These are phyloP conservation scores for Lolium perenne DNA, from an alignment of 176 grass and related monocot species.

Conservation along the genomic window DNA sequence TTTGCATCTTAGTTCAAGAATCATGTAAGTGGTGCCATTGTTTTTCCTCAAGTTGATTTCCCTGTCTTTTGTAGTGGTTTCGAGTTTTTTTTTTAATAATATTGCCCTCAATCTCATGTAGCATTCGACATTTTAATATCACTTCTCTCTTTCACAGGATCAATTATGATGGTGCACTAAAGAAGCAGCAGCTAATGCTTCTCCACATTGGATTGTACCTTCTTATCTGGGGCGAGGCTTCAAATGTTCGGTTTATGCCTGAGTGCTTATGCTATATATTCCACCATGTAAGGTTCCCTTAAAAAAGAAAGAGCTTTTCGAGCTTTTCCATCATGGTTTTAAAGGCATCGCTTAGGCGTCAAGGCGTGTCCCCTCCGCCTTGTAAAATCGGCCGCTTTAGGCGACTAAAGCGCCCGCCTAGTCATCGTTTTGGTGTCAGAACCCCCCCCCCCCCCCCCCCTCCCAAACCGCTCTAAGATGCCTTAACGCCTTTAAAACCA, in stretches of 20 bases:
- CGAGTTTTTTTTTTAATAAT: neutral
- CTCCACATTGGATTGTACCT: constrained; percentile 80
- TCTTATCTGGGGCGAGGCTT: constrained; percentile 87
- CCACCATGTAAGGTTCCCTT: constrained; percentile 56
- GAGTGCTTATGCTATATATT: constrained; percentile 86
- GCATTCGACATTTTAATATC: constrained; percentile 12
- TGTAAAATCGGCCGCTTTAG: no score
- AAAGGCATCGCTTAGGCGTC: no score
- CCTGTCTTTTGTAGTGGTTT: constrained; percentile 24
- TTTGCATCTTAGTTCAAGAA: constrained; percentile 56
- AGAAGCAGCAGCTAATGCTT: constrained; percentile 57
- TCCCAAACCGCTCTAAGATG: no score
- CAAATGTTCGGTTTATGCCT: constrained; percentile 84
- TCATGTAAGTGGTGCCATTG: constrained; percentile 42
- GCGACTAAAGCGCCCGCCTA: no score
- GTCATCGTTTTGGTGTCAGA: no score
- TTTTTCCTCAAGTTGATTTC: neutral
- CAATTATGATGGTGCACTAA: constrained; percentile 32
- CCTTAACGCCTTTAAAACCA: no score
- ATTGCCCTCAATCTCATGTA: neutral
- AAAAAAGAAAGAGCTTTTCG: constrained; percentile 22
- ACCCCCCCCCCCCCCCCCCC: no score
- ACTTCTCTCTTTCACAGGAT: constrained; percentile 32
- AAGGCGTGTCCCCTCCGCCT: no score
- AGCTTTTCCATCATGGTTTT: no score